A percentile compares a stretch with the other conserved stretches of the same genome.
Evolutionary conservation across 495 filamentous ascomycete species (phyloP).

Genomic region (Penicillium parvum): DNA sequence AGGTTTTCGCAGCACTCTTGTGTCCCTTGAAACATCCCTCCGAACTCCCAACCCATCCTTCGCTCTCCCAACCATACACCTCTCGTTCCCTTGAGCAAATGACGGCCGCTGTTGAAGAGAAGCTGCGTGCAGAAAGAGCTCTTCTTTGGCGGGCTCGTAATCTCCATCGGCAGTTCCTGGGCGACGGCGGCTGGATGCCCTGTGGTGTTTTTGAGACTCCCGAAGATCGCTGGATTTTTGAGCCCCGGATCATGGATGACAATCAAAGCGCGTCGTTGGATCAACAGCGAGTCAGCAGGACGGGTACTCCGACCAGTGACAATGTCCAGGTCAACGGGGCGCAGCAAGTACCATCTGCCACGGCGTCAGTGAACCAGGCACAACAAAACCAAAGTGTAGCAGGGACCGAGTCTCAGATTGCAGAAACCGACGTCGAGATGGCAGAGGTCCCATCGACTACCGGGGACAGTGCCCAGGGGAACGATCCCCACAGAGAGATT

Average conservation of each 20-base stretch:
- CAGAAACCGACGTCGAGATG: slow-evolving; percentile 44
- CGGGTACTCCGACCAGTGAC: slow-evolving; percentile 3
- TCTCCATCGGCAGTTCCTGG: slow-evolving; percentile 69
- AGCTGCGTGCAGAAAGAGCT: slow-evolving; percentile 72
- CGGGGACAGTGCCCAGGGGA: slow-evolving; percentile 1
- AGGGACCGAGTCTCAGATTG: neutral
- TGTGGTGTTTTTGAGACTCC: slow-evolving; percentile 50
- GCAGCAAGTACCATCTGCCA: slow-evolving; percentile 7
- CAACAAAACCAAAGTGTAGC: slow-evolving; percentile 11
- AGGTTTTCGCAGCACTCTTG: slow-evolving; percentile 62
- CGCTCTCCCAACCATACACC: slow-evolving; percentile 74
- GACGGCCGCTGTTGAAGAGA: slow-evolving; percentile 59
- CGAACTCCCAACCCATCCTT: slow-evolving; percentile 79
- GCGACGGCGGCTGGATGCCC: slow-evolving; percentile 76
- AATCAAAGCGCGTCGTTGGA: slow-evolving; percentile 13
- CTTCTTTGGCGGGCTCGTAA: slow-evolving; percentile 74
- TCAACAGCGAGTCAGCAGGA: slow-evolving; percentile 15
- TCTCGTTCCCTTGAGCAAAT: slow-evolving; percentile 79
- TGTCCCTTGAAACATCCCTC: slow-evolving; percentile 82
- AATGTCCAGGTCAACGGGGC: slow-evolving; percentile 3
- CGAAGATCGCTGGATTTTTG: slow-evolving; percentile 40
- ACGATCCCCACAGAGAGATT: slow-evolving; percentile 9
- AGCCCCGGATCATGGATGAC: slow-evolving; percentile 23
- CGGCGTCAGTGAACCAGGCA: slow-evolving; percentile 3
- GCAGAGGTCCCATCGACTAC: slow-evolving; percentile 21